Conservation (phyloP, 1,284 basidiomycete genomes). For the Tylopilus sp. region DNA sequence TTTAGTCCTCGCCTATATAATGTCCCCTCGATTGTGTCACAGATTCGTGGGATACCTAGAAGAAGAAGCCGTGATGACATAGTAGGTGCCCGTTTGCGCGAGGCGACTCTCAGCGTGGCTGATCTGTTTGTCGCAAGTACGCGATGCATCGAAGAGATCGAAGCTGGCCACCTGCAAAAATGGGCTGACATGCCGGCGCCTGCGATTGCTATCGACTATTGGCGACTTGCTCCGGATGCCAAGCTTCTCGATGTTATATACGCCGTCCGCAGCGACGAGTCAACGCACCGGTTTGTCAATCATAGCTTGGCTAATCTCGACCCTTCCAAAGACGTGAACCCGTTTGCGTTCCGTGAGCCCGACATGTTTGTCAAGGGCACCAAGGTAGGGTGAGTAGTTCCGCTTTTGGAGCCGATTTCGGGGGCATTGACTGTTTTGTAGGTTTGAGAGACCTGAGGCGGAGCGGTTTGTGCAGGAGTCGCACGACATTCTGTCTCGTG, state of each 20-base stretch:
- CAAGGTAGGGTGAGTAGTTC: conserved; percentile 58
- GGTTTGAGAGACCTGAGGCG: conserved; percentile 73
- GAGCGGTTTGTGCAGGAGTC: conserved; percentile 60
- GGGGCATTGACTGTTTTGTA: conserved; percentile 31
- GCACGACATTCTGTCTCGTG: conserved; percentile 41
- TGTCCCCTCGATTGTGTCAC: conserved; percentile 82
- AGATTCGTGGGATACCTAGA: conserved; percentile 94
- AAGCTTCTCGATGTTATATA: conserved; percentile 85
- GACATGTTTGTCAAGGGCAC: conserved; percentile 77
- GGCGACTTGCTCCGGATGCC: conserved; percentile 72
- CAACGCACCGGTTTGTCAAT: conserved; percentile 89
- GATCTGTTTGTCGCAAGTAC: conserved; percentile 46
- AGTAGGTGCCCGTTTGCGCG: conserved; percentile 44
- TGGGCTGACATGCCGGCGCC: conserved; percentile 77
- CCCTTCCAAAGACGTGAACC: conserved; percentile 75
- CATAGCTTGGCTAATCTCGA: conserved; percentile 87
- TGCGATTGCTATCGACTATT: conserved; percentile 89
- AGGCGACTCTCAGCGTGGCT: conserved; percentile 25
- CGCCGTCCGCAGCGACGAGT: conserved; percentile 89
- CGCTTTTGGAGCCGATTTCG: not conserved
- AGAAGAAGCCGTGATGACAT: conserved; percentile 91
- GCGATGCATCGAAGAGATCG: conserved; percentile 77
- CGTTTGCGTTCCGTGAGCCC: conserved; percentile 87
- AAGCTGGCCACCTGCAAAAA: conserved; percentile 81
- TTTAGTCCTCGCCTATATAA: conserved; percentile 72